These are phyloP conservation scores for Bassia scoparia DNA, from an alignment of 148 eudicot species.

Conservation along the genomic window DNA sequence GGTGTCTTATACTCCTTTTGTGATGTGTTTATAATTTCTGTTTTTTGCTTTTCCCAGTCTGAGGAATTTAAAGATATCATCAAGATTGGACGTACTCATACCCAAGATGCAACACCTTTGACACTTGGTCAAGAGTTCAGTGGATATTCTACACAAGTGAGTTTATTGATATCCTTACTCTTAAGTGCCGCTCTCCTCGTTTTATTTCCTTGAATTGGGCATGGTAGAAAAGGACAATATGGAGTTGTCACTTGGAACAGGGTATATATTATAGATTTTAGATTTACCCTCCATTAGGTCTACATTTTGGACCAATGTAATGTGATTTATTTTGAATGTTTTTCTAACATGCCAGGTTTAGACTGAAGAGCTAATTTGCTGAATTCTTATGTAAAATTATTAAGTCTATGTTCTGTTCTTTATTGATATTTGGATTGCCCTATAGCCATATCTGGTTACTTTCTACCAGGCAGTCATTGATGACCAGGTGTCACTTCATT, in stretches of 20 bases:
- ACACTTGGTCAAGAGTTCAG: conserved; percentile 99
- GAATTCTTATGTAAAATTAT: no score
- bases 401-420: no score
- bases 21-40: conserved; percentile 7
- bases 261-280: background rate
- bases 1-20: background rate
- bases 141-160: conserved; percentile 92
- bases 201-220: background rate
- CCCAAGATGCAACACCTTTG: conserved; percentile 99
- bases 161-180: conserved; percentile 15
- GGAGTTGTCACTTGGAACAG: background rate
- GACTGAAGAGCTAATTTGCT: background rate
- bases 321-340: background rate
- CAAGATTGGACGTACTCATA: conserved; percentile 97
- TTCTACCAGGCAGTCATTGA: background rate
- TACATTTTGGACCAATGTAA: background rate
- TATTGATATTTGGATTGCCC: background rate
- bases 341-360: background rate
- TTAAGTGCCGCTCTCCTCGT: background rate
- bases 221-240: background rate
- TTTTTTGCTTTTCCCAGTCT: conserved; percentile 38
- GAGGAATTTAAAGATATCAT: conserved; percentile 81
- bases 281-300: background rate
- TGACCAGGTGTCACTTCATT: background rate
- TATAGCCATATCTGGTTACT: background rate